These are phyloP conservation scores for Lasiosphaeria hispida DNA, from an alignment of 495 filamentous ascomycete genomes.

Conservation along the genomic window DNA sequence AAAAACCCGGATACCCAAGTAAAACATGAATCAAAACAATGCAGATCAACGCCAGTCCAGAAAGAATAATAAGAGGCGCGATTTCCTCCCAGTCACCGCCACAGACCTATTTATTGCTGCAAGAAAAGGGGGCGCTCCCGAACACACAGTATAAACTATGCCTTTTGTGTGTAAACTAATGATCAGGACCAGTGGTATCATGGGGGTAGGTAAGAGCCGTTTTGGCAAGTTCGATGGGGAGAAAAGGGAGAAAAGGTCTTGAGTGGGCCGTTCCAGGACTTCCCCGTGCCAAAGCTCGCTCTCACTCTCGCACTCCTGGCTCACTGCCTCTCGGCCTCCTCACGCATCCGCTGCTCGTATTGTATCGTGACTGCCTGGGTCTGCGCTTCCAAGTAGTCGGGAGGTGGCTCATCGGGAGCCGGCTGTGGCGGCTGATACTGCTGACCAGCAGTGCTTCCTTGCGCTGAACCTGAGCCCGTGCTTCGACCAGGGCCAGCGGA, in stretches of 20 bases:
- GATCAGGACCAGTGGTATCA: slow-evolving; percentile 15
- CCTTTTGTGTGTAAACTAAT: background rate
- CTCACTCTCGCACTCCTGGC: too few species aligned
- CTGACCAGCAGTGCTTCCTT: slow-evolving; percentile 2
- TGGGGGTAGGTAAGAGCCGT: background rate
- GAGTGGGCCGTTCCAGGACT: background rate
- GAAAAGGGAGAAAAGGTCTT: background rate
- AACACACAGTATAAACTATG: background rate
- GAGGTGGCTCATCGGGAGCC: slow-evolving; percentile 76
- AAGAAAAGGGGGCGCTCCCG: background rate
- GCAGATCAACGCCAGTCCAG: too few species aligned
- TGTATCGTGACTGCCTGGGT: slow-evolving; percentile 62
- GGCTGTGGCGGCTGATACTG: slow-evolving; percentile 35
- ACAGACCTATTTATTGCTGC: too few species aligned
- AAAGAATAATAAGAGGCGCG: too few species aligned
- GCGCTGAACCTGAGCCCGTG: slow-evolving; percentile 5
- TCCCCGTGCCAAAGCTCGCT: background rate
- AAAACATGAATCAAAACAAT: too few species aligned
- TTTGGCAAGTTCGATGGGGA: background rate
- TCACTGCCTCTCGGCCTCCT: slow-evolving; percentile 45
- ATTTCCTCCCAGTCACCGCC: too few species aligned
- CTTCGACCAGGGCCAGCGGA: slow-evolving; percentile 26
- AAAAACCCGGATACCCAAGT: too few species aligned
- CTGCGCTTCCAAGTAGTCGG: slow-evolving; percentile 91
- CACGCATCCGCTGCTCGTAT: slow-evolving; percentile 47